phyloP scores from a whole-genome alignment of 129 eudicot species.

The Tagetes erecta region DNA sequence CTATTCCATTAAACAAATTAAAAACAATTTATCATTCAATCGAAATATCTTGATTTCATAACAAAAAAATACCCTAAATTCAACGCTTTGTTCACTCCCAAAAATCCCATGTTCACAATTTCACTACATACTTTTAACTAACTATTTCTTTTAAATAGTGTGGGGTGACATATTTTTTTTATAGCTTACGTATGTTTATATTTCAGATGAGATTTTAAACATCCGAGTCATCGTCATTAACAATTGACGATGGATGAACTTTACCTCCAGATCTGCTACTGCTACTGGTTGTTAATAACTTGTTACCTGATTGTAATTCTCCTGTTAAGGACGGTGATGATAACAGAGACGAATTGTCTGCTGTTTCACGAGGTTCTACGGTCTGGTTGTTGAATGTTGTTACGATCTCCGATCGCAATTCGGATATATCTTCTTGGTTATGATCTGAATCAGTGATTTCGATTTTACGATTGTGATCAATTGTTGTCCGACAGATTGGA shows the following conservation, averaged over 20 bases:
- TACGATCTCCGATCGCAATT: neutral
- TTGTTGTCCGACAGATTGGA: slow-evolving; percentile 65
- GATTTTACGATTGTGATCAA: slow-evolving; percentile 16
- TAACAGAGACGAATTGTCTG: neutral
- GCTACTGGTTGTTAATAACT: slow-evolving; percentile 17
- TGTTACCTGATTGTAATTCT: slow-evolving; percentile 28
- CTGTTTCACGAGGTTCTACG: neutral
- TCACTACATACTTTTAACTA: neutral
- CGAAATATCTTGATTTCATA: slow-evolving; percentile 2
- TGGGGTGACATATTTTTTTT: too few species aligned
- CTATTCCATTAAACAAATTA: neutral
- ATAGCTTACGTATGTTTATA: too few species aligned
- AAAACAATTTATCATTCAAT: neutral
- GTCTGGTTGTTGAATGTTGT: slow-evolving; percentile 22
- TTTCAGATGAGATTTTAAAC: slow-evolving; percentile 9
- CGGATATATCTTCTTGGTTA: neutral
- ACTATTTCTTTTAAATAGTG: too few species aligned
- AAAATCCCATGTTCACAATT: slow-evolving; percentile 26
- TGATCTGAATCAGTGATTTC: slow-evolving; percentile 10
- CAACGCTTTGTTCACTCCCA: slow-evolving; percentile 10
- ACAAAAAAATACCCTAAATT: neutral
- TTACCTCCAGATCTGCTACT: slow-evolving; percentile 40
- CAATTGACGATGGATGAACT: slow-evolving; percentile 32
- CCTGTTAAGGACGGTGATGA: slow-evolving; percentile 20
- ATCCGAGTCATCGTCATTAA: slow-evolving; percentile 22